Base-by-base conservation (phyloP, 2,329 filamentous ascomycete species). In the Grosmannia huntii region DNA sequence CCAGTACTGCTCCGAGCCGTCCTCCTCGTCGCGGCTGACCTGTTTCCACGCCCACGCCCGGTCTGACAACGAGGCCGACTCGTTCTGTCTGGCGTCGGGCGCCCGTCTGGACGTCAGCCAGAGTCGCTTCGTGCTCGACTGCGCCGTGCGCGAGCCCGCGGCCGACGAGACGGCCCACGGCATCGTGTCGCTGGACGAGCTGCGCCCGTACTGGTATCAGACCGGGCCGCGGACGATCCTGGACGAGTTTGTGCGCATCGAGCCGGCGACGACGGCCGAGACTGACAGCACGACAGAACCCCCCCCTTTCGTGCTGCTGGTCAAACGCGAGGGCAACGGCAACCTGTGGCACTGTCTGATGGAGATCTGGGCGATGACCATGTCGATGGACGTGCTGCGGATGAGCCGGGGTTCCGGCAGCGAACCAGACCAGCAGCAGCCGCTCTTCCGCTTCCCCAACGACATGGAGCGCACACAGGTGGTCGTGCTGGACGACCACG, bases 401-500 rank as follows among this genome's bases (percentile, higher is more conserved):
- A 41, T 62, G 25, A 51, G 57, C n/a, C 54, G 33, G 12, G n/a
- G n/a, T n/a, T n/a, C n/a, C n/a, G n/a, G n/a, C n/a, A n/a, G 38
- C 23, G 4, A 3, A 25, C n/a, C n/a, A 31, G 12, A 7, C 10
- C 2, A 5, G 14, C 5, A 38, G 36, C 19, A 12, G 23, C 36
- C 57, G 33, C 52, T 58, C 50, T 55, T 55, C 52, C 55, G 25
- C 4, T 38, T 53, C 36, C 57, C 61, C 16, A n/a, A 36, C 9
- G 61, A 64, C 57, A 9, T 46, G 11, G 53, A 58, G 36, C 57
- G 54, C 48, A 62, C 60, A 2, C 58, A 63, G 33, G 64, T 72
- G 7, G 56, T 61, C 19, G 58, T 74, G 25, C 60, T 73, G 31
- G 57, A 71, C 6, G 71, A 74, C 60, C 61, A 70, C 48, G 62